Evolutionary conservation across 495 filamentous ascomycete genomes (phyloP), one percentile per base, ranked within the genome.

Genomic region (Penicillium longicatenatum): DNA sequence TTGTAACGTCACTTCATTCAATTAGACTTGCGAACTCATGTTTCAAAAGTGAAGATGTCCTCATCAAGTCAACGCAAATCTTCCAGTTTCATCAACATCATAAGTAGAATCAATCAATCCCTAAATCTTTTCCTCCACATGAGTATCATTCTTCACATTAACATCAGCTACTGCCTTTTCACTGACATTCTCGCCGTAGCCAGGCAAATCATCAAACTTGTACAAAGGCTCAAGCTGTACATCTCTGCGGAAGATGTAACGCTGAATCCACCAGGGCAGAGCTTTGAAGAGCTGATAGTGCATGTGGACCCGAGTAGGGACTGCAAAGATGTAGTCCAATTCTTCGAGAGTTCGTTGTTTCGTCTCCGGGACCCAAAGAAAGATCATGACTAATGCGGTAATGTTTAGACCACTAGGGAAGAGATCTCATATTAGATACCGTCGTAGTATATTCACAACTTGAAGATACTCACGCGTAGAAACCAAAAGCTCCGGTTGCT

Each of bases 261-360:
- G 77, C 68, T 85, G 86, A 67, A 89, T 63, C 80, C 84, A 93
- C 74, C 81, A 93, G 1, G 85, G 84, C n/a, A 90, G 72, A 4
- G 76, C 83, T 59, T 83, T 78, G 52, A 68, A 80, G 29, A 84
- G 30, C 72, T 94, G 88, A 65, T 91, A 90, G 31, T 58, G 58
- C 65, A 81, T 82, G 66, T 90, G 88, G 35, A 77, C 78, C 43
- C 79, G 63, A 22, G 82, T 87, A 0, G 87, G 87, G 12, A 91
- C 87, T 8, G 84, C 88, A 59, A 91, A 95, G 53, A 95, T 84
- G 65, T 92, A 91, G 72, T 95, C 90, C 37, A 95, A 77, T 67
- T 95, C 91, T 70, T 95, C 90, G 12, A 93, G 82, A 5, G 89
- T 90, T 30, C 83, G 80, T 66, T 90, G 88, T 70, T 92, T 92